These are phyloP conservation scores for Candida suzukii DNA, from an alignment of 805 yeast genomes.

Conservation along the genomic window DNA sequence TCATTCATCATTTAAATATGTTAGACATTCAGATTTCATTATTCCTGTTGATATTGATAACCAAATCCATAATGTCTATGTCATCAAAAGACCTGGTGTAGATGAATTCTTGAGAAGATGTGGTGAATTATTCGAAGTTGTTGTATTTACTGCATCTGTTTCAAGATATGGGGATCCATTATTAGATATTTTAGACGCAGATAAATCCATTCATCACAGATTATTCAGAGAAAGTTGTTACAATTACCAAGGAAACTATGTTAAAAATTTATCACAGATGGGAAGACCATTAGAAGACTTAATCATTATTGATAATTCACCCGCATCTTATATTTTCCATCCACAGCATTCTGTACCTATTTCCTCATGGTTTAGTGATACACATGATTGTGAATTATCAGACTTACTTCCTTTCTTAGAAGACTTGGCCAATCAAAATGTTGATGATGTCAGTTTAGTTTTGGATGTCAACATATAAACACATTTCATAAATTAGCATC, in stretches of 20 bases:
- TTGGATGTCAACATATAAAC: constrained; percentile 60
- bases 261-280: constrained; percentile 87
- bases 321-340: constrained; percentile 96
- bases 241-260: constrained; percentile 89
- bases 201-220: constrained; percentile 76
- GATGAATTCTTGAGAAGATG: constrained; percentile 83
- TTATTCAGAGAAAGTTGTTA: constrained; percentile 92
- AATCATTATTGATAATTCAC: constrained; percentile 93
- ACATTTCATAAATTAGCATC: not conserved
- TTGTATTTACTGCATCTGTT: constrained; percentile 94
- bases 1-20: constrained; percentile 88
- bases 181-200: constrained; percentile 78
- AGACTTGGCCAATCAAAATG: constrained; percentile 66
- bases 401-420: constrained; percentile 88
- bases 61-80: constrained; percentile 89
- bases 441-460: constrained; percentile 79
- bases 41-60: constrained; percentile 96
- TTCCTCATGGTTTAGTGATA: constrained; percentile 96
- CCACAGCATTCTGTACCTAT: constrained; percentile 98
- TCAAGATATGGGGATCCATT: constrained; percentile 95
- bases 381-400: constrained; percentile 90
- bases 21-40: constrained; percentile 91
- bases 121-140: constrained; percentile 87
- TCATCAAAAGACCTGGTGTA: constrained; percentile 95
- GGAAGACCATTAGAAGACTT: constrained; percentile 86